Evolutionary conservation across 2,329 filamentous ascomycete species (phyloP), one percentile per base, ranked within the genome.

Genomic region (Purpureocillium lavendulum): DNA sequence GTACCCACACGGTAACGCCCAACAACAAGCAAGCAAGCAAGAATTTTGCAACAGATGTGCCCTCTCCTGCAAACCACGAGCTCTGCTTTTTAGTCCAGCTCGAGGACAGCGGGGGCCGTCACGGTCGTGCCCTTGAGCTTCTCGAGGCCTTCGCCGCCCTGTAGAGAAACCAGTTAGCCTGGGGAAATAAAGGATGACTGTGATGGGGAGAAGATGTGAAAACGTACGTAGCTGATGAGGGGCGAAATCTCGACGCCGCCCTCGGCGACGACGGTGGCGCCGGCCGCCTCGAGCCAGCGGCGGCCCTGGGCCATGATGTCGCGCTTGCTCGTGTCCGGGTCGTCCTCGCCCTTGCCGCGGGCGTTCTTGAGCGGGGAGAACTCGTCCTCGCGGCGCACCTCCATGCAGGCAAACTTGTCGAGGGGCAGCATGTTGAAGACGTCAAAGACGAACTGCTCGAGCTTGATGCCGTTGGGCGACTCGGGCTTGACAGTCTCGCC

Each of bases 371-470:
- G 70, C 4, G 92, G 92, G 21, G 88, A 96, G 70, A 98, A 98
- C 67, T 98, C 92, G 52, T 98, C 92, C 69, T 96, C 89, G 45
- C 92, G 87, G 63, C 82, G 87, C 38, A 98, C 92, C 67, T 98
- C 92, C 68, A 97, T 83, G 64, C 82, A 94, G 17, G 89, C 92
- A 57, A 98, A 98, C 67, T 94, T 88, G 49, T 82, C 75, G 47
- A 98, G 78, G 14, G 82, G 69, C 38, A 94, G 71, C 71, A 90
- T 76, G 45, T 90, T 89, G 74, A 98, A 98, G 57, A 94, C 92
- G 60, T 98, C 92, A 59, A 98, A 98, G 45, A 98, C 89, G 55
- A 97, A 98, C 66, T 97, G 92, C 74, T 98, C 92, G 30, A 98
- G 78, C 74, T 98, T 98, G 75, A 98, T 89, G 50, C 92, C 92